Base-by-base conservation (phyloP, 106 monocot species). In the Dendrobium huoshanense region DNA sequence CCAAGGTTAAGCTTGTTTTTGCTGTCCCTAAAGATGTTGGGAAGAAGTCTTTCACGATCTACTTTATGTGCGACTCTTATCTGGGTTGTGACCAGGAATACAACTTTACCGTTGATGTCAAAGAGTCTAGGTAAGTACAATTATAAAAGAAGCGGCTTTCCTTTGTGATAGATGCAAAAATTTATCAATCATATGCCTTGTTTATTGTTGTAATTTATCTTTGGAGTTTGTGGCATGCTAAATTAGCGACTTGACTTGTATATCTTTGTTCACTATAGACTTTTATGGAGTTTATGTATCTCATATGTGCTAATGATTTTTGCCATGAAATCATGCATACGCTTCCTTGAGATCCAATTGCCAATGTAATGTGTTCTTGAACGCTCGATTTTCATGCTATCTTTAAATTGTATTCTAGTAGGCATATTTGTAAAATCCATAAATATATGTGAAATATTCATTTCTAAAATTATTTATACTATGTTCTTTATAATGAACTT, bases 41-140 rank as follows among this genome's bases (percentile, higher is more conserved):
- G 8, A 87, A 75, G 80, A 95, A 90, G 77, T 72, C 85, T 1
- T 91, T 85, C 37, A 91, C 75, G 44, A 80, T 99, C 55, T 95
- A 93, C 74, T 95, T 99, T 83, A 99, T 99, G 95, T 99, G 90
- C 31, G 99, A 99, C 42, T 99, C 99, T 0, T 99, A 95, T 74
- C 80, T 95, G 16, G 99, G 99, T 7, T 99, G 99, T 56, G 99
- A 98, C 45, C 99, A 99, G 86, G 99, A 99, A 47, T 99, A 99
- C 49, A 81, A 81, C 40, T 94, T 94, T 72, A 80, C 77, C 17
- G 75, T 96, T 24, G 86, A 94, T 82, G 87, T 92, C 75, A 86
- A 84, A 49, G 90, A 86, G 79, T 79, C 77, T 4, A 83, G 73
- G 6, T 81, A 84, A 83, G 85, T 42, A n/a, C 37, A 37, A 3